A percentile compares a stretch with the other conserved stretches of the same genome.
phyloP scores from a whole-genome alignment of 768 basidiomycete species.

The Rhizopogon rudus region DNA sequence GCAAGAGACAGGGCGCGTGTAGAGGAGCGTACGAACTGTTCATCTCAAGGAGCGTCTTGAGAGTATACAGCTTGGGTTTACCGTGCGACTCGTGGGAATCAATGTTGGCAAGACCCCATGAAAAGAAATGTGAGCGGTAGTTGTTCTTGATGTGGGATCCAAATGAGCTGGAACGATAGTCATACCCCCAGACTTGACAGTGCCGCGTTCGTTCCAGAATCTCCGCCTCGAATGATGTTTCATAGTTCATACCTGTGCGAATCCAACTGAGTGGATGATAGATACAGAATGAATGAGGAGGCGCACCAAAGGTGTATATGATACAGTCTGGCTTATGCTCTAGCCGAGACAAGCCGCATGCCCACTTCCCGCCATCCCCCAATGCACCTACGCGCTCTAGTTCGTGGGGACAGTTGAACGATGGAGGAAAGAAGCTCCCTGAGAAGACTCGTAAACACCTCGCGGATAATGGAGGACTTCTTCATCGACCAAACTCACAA shows the following conservation, averaged over 20 bases:
- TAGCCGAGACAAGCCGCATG: constrained; percentile 57
- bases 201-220: constrained; percentile 40
- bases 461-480: neutral
- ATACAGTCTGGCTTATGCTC: constrained; percentile 50
- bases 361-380: constrained; percentile 70
- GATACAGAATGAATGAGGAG: neutral
- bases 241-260: constrained; percentile 44
- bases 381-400: constrained; percentile 41
- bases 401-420: constrained; percentile 41
- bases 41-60: constrained; percentile 37
- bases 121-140: constrained; percentile 37
- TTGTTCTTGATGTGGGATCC: constrained; percentile 28
- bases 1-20: neutral
- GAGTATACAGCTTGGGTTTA: constrained; percentile 38
- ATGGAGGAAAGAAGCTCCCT: constrained; percentile 45
- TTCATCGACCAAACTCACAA: constrained; percentile 32
- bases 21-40: constrained; percentile 27
- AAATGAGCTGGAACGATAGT: constrained; percentile 35
- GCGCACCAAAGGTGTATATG: constrained; percentile 56
- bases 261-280: neutral
- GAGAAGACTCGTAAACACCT: constrained; percentile 1
- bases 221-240: constrained; percentile 61
- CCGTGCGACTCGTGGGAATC: constrained; percentile 31
- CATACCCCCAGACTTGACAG: constrained; percentile 62
- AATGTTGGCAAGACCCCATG: constrained; percentile 33